Conservation (phyloP, 768 basidiomycete species). For the Tephrocybe sp. region DNA sequence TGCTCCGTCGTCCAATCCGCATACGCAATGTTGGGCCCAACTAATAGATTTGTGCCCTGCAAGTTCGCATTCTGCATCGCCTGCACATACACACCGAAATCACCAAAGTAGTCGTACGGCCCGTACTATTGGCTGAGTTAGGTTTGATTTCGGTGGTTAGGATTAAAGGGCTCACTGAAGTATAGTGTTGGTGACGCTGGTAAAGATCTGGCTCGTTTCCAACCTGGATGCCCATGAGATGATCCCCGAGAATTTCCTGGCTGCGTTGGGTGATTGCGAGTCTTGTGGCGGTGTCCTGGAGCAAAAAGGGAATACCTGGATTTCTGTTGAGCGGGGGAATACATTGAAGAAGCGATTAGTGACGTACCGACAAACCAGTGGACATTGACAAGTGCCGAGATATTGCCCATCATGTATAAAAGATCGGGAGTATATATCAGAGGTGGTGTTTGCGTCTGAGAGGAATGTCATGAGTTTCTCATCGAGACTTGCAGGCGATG, state of each 20-base stretch:
- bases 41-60: constrained; percentile 43
- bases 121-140: constrained; percentile 31
- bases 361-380: constrained; percentile 63
- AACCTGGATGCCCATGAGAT: constrained; percentile 67
- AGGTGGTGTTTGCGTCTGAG: constrained; percentile 67
- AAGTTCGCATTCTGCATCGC: constrained; percentile 38
- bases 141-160: background rate
- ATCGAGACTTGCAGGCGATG: background rate
- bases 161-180: constrained; percentile 16
- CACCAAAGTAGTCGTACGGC: constrained; percentile 48
- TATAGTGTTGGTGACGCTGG: constrained; percentile 38
- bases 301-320: constrained; percentile 53
- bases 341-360: no score
- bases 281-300: constrained; percentile 55
- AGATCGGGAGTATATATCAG: constrained; percentile 66
- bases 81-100: constrained; percentile 38
- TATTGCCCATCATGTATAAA: constrained; percentile 64
- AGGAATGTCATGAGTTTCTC: background rate
- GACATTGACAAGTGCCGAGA: constrained; percentile 59
- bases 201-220: constrained; percentile 72
- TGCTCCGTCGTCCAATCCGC: constrained; percentile 53
- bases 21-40: constrained; percentile 55
- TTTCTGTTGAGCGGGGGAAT: background rate
- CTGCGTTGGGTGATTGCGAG: constrained; percentile 60
- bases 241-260: constrained; percentile 65